phyloP scores from a whole-genome alignment of 2,329 filamentous ascomycete genomes.

The Aspergillus flavus region DNA sequence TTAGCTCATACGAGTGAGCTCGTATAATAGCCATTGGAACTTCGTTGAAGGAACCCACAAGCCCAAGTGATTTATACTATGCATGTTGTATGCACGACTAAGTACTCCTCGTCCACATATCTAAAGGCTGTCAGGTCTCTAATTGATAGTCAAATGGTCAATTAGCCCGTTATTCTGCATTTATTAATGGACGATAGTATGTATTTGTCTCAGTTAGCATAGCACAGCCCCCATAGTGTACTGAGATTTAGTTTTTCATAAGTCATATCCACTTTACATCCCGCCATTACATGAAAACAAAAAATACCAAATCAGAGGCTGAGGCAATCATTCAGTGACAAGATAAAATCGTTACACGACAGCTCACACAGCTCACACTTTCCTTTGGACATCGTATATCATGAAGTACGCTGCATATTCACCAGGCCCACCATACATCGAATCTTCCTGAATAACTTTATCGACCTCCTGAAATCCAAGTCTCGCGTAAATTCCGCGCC shows the following conservation, averaged over 20 bases:
- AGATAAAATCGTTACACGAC: neutral
- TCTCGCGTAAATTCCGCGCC: neutral
- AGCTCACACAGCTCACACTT: neutral
- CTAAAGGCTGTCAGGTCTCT: neutral
- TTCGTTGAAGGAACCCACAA: neutral
- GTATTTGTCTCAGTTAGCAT: neutral
- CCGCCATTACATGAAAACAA: neutral
- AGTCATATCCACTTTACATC: neutral
- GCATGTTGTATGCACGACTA: neutral
- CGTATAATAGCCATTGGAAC: neutral
- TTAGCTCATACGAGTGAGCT: neutral
- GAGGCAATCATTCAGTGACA: neutral
- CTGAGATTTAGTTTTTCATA: neutral
- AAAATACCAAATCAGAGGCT: rapidly evolving
- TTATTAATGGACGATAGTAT: neutral
- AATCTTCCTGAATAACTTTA: neutral
- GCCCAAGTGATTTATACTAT: neutral
- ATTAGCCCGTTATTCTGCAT: neutral
- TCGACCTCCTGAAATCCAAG: neutral
- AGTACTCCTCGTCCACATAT: neutral
- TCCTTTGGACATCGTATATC: neutral
- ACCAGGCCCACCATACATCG: neutral
- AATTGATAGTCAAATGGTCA: neutral
- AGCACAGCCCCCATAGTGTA: neutral
- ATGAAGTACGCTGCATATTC: slow-evolving; percentile 3